These are phyloP conservation scores for Fusarium coicis DNA, from an alignment of 2,329 filamentous ascomycete species.

Conservation along the genomic window DNA sequence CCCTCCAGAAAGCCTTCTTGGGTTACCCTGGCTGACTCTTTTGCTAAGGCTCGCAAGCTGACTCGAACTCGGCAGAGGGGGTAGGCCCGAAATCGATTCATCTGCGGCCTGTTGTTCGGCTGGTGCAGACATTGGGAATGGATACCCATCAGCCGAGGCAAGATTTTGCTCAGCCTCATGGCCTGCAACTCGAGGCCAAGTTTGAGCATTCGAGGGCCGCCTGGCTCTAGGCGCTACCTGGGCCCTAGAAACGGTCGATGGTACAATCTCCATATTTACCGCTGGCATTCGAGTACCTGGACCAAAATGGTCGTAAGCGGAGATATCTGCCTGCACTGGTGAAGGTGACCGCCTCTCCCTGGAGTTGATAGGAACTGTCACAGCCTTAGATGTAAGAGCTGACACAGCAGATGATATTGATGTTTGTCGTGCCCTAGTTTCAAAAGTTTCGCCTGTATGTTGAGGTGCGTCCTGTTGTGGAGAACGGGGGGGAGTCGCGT, in stretches of 20 bases:
- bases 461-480: conserved; percentile 42
- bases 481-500: conserved; percentile 59
- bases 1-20: conserved; percentile 57
- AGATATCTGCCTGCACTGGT: conserved; percentile 9
- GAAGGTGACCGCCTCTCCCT: conserved; percentile 5
- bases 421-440: conserved; percentile 10
- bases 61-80: conserved; percentile 53
- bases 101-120: conserved; percentile 41
- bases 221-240: conserved; percentile 38
- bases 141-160: conserved; percentile 48
- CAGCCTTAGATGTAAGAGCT: conserved; percentile 8
- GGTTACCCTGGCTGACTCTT: conserved; percentile 51
- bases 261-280: conserved; percentile 46
- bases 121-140: conserved; percentile 55
- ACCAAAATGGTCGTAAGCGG: conserved; percentile 1
- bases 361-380: conserved; percentile 25
- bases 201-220: conserved; percentile 52
- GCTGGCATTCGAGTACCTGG: conserved; percentile 35
- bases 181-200: conserved; percentile 58
- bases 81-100: conserved; percentile 50
- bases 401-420: conserved; percentile 34
- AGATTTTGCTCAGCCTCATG: conserved; percentile 35
- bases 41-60: conserved; percentile 53
- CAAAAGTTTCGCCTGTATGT: conserved; percentile 1
- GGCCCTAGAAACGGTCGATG: conserved; percentile 38